Percentiles rank a stretch among this genome's conserved stretches.
These are phyloP conservation scores for Boletellus sp. DNA, from an alignment of 768 basidiomycete genomes.

Conservation along the genomic window DNA sequence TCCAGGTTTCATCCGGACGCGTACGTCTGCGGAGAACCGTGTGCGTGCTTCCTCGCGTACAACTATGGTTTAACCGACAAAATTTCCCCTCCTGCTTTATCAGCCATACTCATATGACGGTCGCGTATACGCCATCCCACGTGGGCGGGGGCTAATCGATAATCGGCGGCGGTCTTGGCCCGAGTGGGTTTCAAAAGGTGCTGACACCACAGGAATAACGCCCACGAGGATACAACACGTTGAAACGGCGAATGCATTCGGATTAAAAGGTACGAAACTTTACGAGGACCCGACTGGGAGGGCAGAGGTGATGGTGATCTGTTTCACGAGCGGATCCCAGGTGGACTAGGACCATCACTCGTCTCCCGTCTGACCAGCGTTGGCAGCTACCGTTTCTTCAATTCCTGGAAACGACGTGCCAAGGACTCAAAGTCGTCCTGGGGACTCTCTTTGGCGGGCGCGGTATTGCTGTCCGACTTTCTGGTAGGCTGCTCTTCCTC, in stretches of 20 bases:
- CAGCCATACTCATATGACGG: neutral
- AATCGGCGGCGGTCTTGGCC: constrained; percentile 19
- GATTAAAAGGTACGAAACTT: constrained; percentile 9
- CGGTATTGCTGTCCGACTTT: constrained; percentile 1
- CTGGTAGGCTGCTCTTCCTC: constrained; percentile 32
- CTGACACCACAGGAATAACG: neutral
- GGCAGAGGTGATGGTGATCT: constrained; percentile 1
- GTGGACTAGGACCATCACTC: constrained; percentile 1
- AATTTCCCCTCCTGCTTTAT: neutral
- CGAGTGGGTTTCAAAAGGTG: neutral
- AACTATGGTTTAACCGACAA: neutral
- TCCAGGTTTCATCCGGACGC: no score
- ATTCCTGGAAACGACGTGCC: constrained; percentile 74
- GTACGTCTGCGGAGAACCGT: neutral
- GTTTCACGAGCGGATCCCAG: constrained; percentile 5
- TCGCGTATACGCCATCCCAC: neutral
- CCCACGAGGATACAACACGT: constrained; percentile 5
- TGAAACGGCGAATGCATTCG: constrained; percentile 4
- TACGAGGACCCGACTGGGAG: constrained; percentile 3
- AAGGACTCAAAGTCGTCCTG: constrained; percentile 77
- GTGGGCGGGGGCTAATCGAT: constrained; percentile 5
- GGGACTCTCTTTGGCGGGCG: constrained; percentile 19
- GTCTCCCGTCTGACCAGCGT: neutral
- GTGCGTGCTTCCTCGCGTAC: neutral
- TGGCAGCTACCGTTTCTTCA: constrained; percentile 76